These are phyloP conservation scores for Fistulina hepatica DNA, from an alignment of 1,284 basidiomycete species.

Conservation along the genomic window DNA sequence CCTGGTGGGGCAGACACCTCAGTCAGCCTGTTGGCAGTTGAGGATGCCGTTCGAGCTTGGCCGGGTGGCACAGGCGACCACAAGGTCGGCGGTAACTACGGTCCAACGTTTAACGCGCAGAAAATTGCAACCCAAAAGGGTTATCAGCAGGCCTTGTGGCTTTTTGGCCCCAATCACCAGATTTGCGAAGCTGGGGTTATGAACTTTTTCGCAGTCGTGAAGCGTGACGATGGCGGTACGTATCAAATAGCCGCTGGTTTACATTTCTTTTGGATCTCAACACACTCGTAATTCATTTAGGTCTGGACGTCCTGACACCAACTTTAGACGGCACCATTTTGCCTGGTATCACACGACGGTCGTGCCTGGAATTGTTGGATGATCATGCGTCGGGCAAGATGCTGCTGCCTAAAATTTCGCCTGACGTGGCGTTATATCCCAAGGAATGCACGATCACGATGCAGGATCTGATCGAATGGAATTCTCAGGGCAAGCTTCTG, in stretches of 20 bases:
- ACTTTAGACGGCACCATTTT: conserved; percentile 68
- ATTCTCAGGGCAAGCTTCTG: conserved; percentile 38
- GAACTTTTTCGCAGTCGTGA: conserved; percentile 56
- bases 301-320: conserved; percentile 59
- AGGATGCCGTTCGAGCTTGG: conserved; percentile 68
- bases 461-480: conserved; percentile 42
- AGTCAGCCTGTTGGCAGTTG: conserved; percentile 61
- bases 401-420: conserved; percentile 30
- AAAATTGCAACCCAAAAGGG: conserved; percentile 50
- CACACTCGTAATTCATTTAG: conserved; percentile 22
- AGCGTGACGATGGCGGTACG: conserved; percentile 35
- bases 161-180: conserved; percentile 27
- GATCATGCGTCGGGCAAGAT: conserved; percentile 29
- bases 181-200: conserved; percentile 55
- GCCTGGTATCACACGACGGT: conserved; percentile 67
- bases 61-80: conserved; percentile 66
- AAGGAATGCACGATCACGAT: conserved; percentile 56
- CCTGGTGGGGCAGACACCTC: conserved; percentile 41
- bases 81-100: conserved; percentile 66
- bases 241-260: conserved; percentile 4
- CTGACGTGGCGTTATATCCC: conserved; percentile 33
- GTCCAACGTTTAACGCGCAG: conserved; percentile 58
- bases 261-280: conserved; percentile 1
- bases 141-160: conserved; percentile 46
- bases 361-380: conserved; percentile 50